A percentile compares a stretch with the other conserved stretches of the same genome.
These are phyloP conservation scores for Colletotrichum lupini DNA, from an alignment of 2,329 filamentous ascomycete species.

Conservation along the genomic window DNA sequence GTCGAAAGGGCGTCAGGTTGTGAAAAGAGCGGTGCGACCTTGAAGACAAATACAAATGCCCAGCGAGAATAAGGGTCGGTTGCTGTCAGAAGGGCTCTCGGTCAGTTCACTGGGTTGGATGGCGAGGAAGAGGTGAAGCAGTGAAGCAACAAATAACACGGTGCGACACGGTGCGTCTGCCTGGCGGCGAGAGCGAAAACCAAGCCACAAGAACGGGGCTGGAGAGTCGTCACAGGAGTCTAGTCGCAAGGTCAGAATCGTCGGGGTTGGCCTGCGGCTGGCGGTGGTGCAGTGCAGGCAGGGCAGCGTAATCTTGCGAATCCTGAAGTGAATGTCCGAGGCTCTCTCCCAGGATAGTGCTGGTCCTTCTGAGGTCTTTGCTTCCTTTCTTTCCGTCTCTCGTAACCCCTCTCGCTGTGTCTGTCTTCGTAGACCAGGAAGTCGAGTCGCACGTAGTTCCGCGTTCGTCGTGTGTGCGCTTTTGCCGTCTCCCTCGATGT, in stretches of 20 bases:
- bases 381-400: not conserved
- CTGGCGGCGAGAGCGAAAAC: slow-evolving; percentile 27
- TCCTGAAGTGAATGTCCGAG: not conserved
- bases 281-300: slow-evolving; percentile 16
- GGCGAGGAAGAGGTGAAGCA: slow-evolving; percentile 1
- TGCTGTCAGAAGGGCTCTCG: slow-evolving; percentile 3
- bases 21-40: not conserved
- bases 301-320: not conserved
- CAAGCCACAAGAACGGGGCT: slow-evolving; percentile 36
- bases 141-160: slow-evolving; percentile 6
- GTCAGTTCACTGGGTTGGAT: not conserved
- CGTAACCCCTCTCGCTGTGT: not conserved
- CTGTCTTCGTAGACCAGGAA: not conserved
- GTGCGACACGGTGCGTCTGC: slow-evolving; percentile 7
- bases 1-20: slow-evolving; percentile 1
- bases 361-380: slow-evolving; percentile 7
- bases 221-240: slow-evolving; percentile 22
- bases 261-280: slow-evolving; percentile 22
- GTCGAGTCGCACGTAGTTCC: slow-evolving; percentile 24
- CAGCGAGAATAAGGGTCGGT: not conserved
- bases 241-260: slow-evolving; percentile 14
- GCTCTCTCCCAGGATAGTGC: slow-evolving; percentile 17
- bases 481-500: not conserved
- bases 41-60: not conserved
- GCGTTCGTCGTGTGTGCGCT: slow-evolving; percentile 26